Evolutionary conservation across 2,329 filamentous ascomycete genomes (phyloP).

Genomic region (Tolypocladium guangdongense): DNA sequence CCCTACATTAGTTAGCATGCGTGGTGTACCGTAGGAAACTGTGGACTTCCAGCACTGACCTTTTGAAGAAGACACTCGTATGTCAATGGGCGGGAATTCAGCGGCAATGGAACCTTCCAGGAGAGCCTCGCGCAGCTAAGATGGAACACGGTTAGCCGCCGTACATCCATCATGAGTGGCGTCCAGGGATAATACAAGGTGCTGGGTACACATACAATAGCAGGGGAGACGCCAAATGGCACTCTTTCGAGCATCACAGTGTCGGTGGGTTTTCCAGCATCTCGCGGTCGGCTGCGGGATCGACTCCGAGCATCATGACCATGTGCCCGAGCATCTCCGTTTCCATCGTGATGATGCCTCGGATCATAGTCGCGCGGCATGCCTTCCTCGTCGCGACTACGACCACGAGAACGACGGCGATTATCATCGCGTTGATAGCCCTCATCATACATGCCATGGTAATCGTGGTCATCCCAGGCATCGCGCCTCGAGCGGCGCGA

Average conservation of each 20-base stretch:
- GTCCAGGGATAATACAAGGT: neutral
- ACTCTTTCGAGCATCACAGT: constrained; percentile 46
- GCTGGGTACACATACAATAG: constrained; percentile 28
- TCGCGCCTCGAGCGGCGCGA: constrained; percentile 14
- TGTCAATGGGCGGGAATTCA: constrained; percentile 25
- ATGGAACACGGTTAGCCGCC: neutral
- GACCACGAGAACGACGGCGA: constrained; percentile 6
- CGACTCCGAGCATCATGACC: constrained; percentile 12
- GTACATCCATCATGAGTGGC: neutral
- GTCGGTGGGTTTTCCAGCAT: constrained; percentile 32
- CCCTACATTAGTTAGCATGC: constrained; percentile 18
- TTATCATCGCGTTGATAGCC: constrained; percentile 14
- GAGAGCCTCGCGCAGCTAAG: constrained; percentile 26
- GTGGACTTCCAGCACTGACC: constrained; percentile 12
- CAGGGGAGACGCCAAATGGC: constrained; percentile 35
- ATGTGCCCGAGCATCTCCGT: neutral
- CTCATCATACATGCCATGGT: constrained; percentile 28
- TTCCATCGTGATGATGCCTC: constrained; percentile 6
- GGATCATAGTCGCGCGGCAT: constrained; percentile 8
- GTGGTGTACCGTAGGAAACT: neutral
- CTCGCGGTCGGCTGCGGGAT: constrained; percentile 23
- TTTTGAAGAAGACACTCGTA: constrained; percentile 25
- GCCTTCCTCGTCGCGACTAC: constrained; percentile 10
- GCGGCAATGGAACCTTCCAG: constrained; percentile 21
- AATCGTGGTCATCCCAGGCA: constrained; percentile 19